A percentile compares a stretch with the other conserved stretches of the same genome.
Evolutionary conservation across 2,329 filamentous ascomycete genomes (phyloP).

Genomic region (Fonsecaea monophora): DNA sequence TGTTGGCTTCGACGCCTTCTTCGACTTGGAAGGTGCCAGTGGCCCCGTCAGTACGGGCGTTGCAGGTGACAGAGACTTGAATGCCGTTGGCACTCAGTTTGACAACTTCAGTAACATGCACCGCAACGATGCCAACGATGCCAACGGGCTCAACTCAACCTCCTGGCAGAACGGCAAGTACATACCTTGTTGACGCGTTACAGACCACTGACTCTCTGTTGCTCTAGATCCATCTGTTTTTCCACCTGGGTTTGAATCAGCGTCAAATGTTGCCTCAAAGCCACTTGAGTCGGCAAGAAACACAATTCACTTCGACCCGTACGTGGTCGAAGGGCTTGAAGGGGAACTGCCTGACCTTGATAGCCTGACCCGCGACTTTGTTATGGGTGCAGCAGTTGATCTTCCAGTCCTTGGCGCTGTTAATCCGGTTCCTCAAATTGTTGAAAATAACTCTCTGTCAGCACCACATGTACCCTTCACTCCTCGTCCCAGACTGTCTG

Average conservation of each 20-base stretch:
- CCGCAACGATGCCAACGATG: not conserved
- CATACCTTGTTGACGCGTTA: not conserved
- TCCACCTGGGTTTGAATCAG: not conserved
- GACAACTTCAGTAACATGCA: not conserved
- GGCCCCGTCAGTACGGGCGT: not conserved
- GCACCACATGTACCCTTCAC: not conserved
- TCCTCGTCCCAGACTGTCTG: not conserved
- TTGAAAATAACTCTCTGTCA: not conserved
- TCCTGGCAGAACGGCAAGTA: not conserved
- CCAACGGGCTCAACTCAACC: not conserved
- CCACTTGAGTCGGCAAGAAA: not conserved
- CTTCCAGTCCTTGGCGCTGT: not conserved
- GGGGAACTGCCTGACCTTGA: slow-evolving; percentile 3
- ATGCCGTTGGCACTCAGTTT: not conserved
- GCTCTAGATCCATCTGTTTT: not conserved
- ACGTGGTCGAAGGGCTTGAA: not conserved
- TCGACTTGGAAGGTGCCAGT: not conserved
- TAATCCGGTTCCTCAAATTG: not conserved
- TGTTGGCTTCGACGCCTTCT: not conserved
- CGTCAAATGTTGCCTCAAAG: not conserved
- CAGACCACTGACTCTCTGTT: not conserved
- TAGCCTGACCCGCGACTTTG: not conserved
- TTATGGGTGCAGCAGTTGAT: not conserved
- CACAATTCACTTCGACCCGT: not conserved
- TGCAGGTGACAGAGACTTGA: not conserved